Conservation (phyloP, 2,329 filamentous ascomycete species). For the Xylariaceae sp. region DNA sequence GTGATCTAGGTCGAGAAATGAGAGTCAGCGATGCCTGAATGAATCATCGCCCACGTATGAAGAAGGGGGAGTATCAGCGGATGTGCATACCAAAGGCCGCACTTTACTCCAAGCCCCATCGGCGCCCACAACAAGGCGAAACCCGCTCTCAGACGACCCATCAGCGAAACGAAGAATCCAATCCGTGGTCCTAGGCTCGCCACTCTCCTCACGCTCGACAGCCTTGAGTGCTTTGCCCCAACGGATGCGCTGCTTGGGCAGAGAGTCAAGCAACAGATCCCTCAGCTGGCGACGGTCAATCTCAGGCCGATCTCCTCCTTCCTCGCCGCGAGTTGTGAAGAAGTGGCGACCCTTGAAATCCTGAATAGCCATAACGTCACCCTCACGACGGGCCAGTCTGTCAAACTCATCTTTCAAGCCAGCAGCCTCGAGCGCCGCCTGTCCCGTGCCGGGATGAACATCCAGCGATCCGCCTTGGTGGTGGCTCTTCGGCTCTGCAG, state of each 20-base stretch:
- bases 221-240: conserved; percentile 18
- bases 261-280: conserved; percentile 15
- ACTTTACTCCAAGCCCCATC: conserved; percentile 38
- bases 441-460: conserved; percentile 34
- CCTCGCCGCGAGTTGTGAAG: background rate
- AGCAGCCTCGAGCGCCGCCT: conserved; percentile 28
- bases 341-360: conserved; percentile 2
- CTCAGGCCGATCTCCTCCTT: conserved; percentile 17
- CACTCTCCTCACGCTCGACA: conserved; percentile 25
- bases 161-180: conserved; percentile 15
- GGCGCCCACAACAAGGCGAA: conserved; percentile 36
- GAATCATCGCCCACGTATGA: background rate
- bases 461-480: conserved; percentile 42
- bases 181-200: background rate
- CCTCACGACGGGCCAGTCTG: conserved; percentile 20
- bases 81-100: conserved; percentile 22
- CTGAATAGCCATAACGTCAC: conserved; percentile 13
- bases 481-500: background rate
- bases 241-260: conserved; percentile 11
- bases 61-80: background rate
- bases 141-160: conserved; percentile 14
- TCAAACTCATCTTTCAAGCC: conserved; percentile 28
- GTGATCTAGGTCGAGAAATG: conserved; percentile 7
- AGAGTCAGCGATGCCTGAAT: background rate
- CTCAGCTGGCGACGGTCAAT: conserved; percentile 22